phyloP scores from a whole-genome alignment of 1,284 basidiomycete genomes.

The Kalmanozyma brasiliensis region DNA sequence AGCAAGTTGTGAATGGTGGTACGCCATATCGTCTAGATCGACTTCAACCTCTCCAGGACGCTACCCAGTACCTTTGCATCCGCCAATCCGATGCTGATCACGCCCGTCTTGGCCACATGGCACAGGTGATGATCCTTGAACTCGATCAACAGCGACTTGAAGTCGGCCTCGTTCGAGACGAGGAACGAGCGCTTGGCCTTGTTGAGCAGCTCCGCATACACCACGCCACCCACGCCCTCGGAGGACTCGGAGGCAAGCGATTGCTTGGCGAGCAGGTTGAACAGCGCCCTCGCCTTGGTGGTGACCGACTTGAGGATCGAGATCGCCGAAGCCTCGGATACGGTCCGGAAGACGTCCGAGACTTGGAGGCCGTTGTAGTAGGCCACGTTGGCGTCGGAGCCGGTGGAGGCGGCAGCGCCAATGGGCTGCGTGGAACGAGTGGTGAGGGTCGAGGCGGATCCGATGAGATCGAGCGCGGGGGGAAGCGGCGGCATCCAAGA shows the following conservation, averaged over 20 bases:
- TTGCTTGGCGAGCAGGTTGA: constrained; percentile 46
- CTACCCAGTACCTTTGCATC: constrained; percentile 13
- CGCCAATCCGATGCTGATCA: constrained; percentile 27
- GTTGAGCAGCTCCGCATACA: constrained; percentile 41
- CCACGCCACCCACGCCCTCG: constrained; percentile 11
- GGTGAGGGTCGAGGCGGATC: constrained; percentile 13
- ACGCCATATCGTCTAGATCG: too few relatives aligned
- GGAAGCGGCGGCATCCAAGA: constrained; percentile 43
- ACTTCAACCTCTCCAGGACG: constrained; percentile 36
- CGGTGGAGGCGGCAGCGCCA: constrained; percentile 1
- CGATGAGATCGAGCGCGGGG: constrained; percentile 31
- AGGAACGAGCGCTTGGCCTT: constrained; percentile 48
- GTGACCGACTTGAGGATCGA: constrained; percentile 58
- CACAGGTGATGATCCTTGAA: constrained; percentile 54
- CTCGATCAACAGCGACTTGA: constrained; percentile 53
- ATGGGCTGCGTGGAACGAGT: not conserved
- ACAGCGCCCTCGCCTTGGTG: constrained; percentile 50
- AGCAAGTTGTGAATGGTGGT: too few relatives aligned
- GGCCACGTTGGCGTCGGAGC: constrained; percentile 6
- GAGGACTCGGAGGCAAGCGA: not conserved
- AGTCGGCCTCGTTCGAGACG: constrained; percentile 45
- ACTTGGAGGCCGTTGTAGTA: constrained; percentile 40
- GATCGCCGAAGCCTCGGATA: constrained; percentile 45
- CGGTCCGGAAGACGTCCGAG: constrained; percentile 26
- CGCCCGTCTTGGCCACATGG: constrained; percentile 26